These are phyloP conservation scores for Pyrenophora tritici-repentis DNA, from an alignment of 2,329 filamentous ascomycete genomes.

Conservation along the genomic window DNA sequence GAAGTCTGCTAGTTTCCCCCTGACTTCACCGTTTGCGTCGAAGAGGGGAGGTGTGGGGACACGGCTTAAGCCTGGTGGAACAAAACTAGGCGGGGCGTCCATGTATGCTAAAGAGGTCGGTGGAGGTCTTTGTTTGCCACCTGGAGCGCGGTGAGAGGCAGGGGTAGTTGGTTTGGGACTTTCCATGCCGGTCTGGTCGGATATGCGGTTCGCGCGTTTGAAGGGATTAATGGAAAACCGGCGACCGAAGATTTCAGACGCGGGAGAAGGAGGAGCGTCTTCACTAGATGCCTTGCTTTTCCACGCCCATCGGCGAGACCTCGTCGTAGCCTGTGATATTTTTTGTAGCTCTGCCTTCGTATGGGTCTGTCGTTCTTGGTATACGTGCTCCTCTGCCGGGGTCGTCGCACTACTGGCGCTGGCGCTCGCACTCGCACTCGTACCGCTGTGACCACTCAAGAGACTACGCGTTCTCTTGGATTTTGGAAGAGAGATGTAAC, in stretches of 20 bases:
- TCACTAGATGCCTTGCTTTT: constrained; percentile 21
- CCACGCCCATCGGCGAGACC: constrained; percentile 29
- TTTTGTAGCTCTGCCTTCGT: constrained; percentile 22
- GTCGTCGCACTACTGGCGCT: constrained; percentile 21
- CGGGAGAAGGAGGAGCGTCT: constrained; percentile 10
- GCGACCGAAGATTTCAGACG: constrained; percentile 1
- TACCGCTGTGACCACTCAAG: background rate
- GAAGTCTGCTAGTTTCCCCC: constrained; percentile 40
- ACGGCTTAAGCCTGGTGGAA: constrained; percentile 33
- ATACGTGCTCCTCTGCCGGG: constrained; percentile 4
- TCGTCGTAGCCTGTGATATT: constrained; percentile 16
- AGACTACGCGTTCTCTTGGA: constrained; percentile 16
- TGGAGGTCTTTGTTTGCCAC: background rate
- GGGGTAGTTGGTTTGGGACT: constrained; percentile 4
- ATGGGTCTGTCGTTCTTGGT: constrained; percentile 12
- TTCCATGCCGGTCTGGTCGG: constrained; percentile 10
- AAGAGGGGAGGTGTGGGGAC: constrained; percentile 36
- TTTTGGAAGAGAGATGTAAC: constrained; percentile 15
- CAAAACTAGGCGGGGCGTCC: constrained; percentile 27
- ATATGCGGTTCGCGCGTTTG: constrained; percentile 23
- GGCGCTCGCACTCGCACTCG: background rate
- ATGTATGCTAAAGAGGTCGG: constrained; percentile 19
- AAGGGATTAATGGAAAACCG: constrained; percentile 25
- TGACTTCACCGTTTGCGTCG: constrained; percentile 30
- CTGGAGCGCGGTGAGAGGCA: background rate